Evolutionary conservation across 805 yeast genomes (phyloP), one percentile per base, ranked within the genome.

Genomic region (Candida wancherniae): DNA sequence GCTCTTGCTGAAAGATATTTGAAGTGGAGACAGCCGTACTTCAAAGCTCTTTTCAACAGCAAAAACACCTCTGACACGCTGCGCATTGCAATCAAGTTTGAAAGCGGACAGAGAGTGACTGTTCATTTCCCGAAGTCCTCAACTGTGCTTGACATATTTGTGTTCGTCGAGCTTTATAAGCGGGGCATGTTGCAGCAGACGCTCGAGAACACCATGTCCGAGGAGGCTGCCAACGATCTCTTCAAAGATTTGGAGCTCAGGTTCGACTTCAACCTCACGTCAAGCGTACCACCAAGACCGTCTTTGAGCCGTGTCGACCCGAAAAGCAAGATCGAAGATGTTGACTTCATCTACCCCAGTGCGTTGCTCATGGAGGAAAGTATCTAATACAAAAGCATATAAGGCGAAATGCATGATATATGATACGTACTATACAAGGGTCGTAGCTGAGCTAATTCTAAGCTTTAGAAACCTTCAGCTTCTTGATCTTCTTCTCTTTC

Each of bases 401-500:
- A 7, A 15, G 7, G n/a, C 15, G 13, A 5, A 10, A 26, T 19
- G 19, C 28, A 26, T 26, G 9, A 16, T 18, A 26, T 6, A 17
- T 21, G 19, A 16, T 4, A 15, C 12, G 12, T 26, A 16, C 13
- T 15, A 10, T 24, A 24, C 6, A 24, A n/a, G 16, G 19, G 21
- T 19, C 10, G 21, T 10, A 19, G 10, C 10, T 10, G 9, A 9
- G 9, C 10, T 19, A 9, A 9, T 10, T 9, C 9, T 19, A 19
- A 9, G 9, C 9, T 18, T 18, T n/a, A 13, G 9, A 9, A 14
- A 16, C 29, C 15, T 27, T 69, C 52, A 71, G 67, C 63, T 75
- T 78, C 62, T 71, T 73, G 67, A 77, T 79, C 59, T 77, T 78
- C 67, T 84, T 85, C 37, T 83, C 85, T 63, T 84, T 86, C 72